phyloP scores from a whole-genome alignment of 176 grass and related monocot species.

The Cocos nucifera region DNA sequence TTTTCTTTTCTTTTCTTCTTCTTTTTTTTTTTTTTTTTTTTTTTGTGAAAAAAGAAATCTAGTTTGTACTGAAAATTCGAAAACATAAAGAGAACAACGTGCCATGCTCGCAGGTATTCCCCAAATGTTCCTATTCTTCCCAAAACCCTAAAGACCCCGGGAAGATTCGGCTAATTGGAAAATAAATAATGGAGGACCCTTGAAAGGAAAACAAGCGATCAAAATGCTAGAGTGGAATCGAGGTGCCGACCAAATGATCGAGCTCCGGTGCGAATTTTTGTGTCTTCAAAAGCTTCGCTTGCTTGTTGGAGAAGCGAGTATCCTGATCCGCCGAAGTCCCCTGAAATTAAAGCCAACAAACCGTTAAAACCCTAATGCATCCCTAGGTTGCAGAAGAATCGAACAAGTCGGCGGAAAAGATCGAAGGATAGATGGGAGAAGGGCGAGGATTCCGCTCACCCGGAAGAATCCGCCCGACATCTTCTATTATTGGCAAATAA shows the following conservation, averaged over 20 bases:
- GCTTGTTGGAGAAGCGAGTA: slow-evolving; percentile 98
- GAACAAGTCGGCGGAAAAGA: background rate
- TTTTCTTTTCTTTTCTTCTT: too few species aligned
- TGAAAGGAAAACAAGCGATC: too few species aligned
- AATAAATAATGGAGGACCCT: too few species aligned
- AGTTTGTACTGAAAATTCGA: too few species aligned
- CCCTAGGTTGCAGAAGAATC: background rate
- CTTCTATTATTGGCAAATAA: slow-evolving; percentile 3
- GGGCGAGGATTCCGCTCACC: slow-evolving; percentile 16
- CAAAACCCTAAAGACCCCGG: too few species aligned
- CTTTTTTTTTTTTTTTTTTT: too few species aligned
- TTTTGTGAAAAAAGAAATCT: too few species aligned
- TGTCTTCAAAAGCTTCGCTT: slow-evolving; percentile 84
- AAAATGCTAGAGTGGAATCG: too few species aligned
- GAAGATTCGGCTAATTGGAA: too few species aligned
- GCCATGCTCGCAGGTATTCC: too few species aligned
- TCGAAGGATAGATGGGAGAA: background rate
- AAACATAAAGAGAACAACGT: too few species aligned
- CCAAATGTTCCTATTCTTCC: too few species aligned
- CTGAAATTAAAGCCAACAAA: slow-evolving; percentile 29
- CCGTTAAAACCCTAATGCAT: slow-evolving; percentile 18
- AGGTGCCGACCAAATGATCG: slow-evolving; percentile 57
- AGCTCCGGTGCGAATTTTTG: slow-evolving; percentile 91
- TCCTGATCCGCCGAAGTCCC: slow-evolving; percentile 96
- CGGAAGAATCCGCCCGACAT: slow-evolving; percentile 99